These are phyloP conservation scores for Colletotrichum tamarilloi DNA, from an alignment of 2,329 filamentous ascomycete species.

Conservation along the genomic window DNA sequence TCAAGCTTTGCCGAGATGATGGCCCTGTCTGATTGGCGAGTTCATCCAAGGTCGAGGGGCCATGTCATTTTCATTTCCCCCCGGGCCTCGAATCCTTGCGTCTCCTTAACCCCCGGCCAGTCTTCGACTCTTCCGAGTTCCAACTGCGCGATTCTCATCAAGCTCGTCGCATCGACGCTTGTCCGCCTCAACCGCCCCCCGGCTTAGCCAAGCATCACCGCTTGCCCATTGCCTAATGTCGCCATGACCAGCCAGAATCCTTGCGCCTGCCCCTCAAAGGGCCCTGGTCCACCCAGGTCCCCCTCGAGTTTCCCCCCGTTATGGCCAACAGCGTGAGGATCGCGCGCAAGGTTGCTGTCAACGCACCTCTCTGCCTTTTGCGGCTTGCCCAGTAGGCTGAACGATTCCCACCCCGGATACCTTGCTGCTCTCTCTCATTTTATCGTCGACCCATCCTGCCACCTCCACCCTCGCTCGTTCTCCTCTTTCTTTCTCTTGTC, in stretches of 20 bases:
- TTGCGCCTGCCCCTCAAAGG: slow-evolving; percentile 22
- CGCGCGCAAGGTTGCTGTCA: slow-evolving; percentile 19
- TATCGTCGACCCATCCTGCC: slow-evolving; percentile 35
- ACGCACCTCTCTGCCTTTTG: background rate
- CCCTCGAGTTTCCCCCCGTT: background rate
- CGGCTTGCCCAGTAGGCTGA: background rate
- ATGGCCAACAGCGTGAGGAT: slow-evolving; percentile 25
- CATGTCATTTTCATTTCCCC: slow-evolving; percentile 29
- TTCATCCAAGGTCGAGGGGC: background rate
- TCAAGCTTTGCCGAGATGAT: slow-evolving; percentile 36
- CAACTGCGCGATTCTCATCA: background rate
- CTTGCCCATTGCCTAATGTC: slow-evolving; percentile 13
- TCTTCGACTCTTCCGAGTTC: background rate
- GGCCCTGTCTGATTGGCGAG: slow-evolving; percentile 33
- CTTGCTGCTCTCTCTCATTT: slow-evolving; percentile 28
- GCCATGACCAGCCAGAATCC: slow-evolving; percentile 31
- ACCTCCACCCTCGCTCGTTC: slow-evolving; percentile 28
- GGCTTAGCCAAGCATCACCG: slow-evolving; percentile 16
- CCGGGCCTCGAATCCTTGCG: slow-evolving; percentile 23
- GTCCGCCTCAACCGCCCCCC: background rate
- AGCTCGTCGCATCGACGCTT: slow-evolving; percentile 4
- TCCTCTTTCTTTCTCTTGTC: slow-evolving; percentile 33
- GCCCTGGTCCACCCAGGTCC: slow-evolving; percentile 18
- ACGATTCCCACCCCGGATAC: slow-evolving; percentile 4
- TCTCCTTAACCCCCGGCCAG: background rate